phyloP scores from a whole-genome alignment of 2,329 filamentous ascomycete genomes.

The Fusarium marasasianum region DNA sequence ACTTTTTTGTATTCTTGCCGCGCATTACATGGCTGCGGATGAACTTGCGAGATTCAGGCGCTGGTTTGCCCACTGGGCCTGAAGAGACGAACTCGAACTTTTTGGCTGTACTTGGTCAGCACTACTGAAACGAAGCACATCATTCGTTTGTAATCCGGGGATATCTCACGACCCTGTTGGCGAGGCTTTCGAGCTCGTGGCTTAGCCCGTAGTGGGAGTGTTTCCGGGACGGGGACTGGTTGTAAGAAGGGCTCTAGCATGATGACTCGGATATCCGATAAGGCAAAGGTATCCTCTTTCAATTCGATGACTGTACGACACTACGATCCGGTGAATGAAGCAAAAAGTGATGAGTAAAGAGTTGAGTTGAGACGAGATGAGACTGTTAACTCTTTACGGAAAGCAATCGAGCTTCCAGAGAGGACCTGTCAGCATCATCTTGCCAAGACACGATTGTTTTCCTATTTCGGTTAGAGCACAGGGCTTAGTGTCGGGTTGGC shows the following conservation, averaged over 20 bases:
- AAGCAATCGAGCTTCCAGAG: constrained; percentile 4
- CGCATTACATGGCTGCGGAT: constrained; percentile 44
- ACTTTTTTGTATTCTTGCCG: constrained; percentile 39
- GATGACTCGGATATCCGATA: background rate
- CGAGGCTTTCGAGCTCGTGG: constrained; percentile 5
- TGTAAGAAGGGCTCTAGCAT: constrained; percentile 28
- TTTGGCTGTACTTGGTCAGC: constrained; percentile 14
- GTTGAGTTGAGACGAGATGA: background rate
- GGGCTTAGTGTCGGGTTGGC: background rate
- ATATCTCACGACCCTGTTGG: constrained; percentile 9
- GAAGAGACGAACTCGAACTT: constrained; percentile 44
- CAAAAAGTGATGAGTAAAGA: background rate
- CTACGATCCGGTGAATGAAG: rapidly evolving
- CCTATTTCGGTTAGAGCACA: constrained; percentile 33
- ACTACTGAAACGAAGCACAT: background rate
- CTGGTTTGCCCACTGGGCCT: constrained; percentile 37
- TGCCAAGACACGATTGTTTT: constrained; percentile 38
- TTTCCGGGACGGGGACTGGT: background rate
- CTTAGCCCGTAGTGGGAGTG: background rate
- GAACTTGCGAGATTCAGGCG: constrained; percentile 38
- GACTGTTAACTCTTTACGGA: constrained; percentile 26
- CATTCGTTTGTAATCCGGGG: no score
- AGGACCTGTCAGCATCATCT: background rate
- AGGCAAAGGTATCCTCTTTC: background rate
- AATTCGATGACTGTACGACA: rapidly evolving